Base-by-base conservation (phyloP, 2,329 filamentous ascomycete species). In the Juglanconis sp. region DNA sequence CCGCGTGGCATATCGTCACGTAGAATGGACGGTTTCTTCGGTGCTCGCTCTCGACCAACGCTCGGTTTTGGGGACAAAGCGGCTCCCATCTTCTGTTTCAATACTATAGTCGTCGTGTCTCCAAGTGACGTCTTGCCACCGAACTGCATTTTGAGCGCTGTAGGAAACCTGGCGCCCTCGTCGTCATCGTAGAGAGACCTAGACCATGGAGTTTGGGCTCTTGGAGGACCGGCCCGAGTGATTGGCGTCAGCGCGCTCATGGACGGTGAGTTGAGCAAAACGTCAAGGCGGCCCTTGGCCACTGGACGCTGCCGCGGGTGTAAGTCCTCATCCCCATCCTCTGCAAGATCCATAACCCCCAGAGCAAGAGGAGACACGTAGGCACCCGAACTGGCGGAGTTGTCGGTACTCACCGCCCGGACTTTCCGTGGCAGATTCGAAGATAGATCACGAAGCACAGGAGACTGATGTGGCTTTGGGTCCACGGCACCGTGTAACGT, bases 1-100 rank as follows among this genome's bases (percentile, higher is more conserved):
- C 58, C 61, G 1, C 42, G 58, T 11, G 58, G 58, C 61, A 61
- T 61, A 31, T 61, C 61, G 3, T 61, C 61, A 10, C 61, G 61
- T 17, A 63, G n/a, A 8, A 63, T 61, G 30, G 61, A 63, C 5
- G 61, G 58, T 13, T 32, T 56, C 48, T 58, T 61, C n/a, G 51
- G 54, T 6, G 35, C 30, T 36, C 54, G 58, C 30, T 53, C 58
- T 49, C 40, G 52, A 15, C 6, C n/a, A 1, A 13, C 10, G n/a
- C 31, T 15, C 3, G 49, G 2, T 11, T 53, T 59, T 13, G 24
- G 17, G 8, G 53, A 49, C 6, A 15, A 7, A 32, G 35, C 31
- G 46, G 11, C 35, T 54, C 32, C 17, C n/a, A 40, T 36, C 7
- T 40, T 56, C 36, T 40, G 24, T 13, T 56, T 56, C n/a, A 8